A percentile compares a stretch with the other conserved stretches of the same genome.
These are phyloP conservation scores for Erodium trifolium DNA, from an alignment of 441 rosid species.

Conservation along the genomic window DNA sequence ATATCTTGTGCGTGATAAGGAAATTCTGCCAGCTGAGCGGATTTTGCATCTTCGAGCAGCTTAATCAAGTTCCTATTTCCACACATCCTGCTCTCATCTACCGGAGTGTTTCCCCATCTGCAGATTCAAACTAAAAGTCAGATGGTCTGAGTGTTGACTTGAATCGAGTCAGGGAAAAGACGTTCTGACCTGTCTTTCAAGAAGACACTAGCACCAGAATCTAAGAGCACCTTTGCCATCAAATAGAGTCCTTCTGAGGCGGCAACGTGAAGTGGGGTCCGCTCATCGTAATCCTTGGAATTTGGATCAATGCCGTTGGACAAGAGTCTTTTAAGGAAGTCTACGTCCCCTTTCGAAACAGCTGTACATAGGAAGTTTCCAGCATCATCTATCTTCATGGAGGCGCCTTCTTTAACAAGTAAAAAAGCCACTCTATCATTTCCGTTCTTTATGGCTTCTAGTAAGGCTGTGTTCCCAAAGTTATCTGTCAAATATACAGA, in stretches of 20 bases:
- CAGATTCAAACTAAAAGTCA: background rate
- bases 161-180: too few species aligned
- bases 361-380: constrained; percentile 63
- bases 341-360: constrained; percentile 67
- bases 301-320: constrained; percentile 75
- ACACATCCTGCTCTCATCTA: constrained; percentile 56
- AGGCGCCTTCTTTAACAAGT: constrained; percentile 65
- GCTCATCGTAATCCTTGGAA: constrained; percentile 68
- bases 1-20: constrained; percentile 27
- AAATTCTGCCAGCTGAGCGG: constrained; percentile 34
- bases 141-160: too few species aligned
- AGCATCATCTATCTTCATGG: constrained; percentile 55
- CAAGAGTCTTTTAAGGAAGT: constrained; percentile 62
- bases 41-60: constrained; percentile 63
- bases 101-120: constrained; percentile 85
- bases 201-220: constrained; percentile 72
- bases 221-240: constrained; percentile 67
- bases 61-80: constrained; percentile 79
- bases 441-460: constrained; percentile 78
- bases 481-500: constrained; percentile 41
- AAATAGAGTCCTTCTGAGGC: constrained; percentile 71
- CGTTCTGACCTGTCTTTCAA: constrained; percentile 65
- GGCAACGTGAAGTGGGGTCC: constrained; percentile 89
- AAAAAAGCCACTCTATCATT: constrained; percentile 52
- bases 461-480: constrained; percentile 76